These are phyloP conservation scores for Fistulinella cinereoalba DNA, from an alignment of 1,284 basidiomycete species.

Conservation along the genomic window DNA sequence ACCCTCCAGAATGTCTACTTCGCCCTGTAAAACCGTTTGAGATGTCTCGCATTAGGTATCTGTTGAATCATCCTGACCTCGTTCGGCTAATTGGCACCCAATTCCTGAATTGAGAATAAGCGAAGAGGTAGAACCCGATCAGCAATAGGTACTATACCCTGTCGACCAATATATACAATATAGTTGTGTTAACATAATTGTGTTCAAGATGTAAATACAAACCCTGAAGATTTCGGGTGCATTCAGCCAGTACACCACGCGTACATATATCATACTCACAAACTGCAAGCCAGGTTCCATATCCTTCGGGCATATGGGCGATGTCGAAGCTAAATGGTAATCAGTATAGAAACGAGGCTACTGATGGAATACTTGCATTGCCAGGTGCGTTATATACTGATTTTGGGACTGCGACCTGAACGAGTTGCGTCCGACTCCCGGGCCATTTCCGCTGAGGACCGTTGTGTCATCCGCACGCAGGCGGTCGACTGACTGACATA, in stretches of 20 bases:
- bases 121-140: not conserved
- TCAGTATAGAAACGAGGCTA: not conserved
- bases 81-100: constrained; percentile 8
- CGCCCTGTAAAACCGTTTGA: constrained; percentile 36
- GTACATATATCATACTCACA: constrained; percentile 16
- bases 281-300: constrained; percentile 39
- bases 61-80: not conserved
- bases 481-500: no score
- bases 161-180: not conserved
- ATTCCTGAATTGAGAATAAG: constrained; percentile 8
- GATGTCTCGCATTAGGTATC: no score
- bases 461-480: constrained; percentile 42
- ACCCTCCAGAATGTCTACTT: constrained; percentile 68
- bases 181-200: no score
- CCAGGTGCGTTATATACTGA: constrained; percentile 29
- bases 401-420: no score
- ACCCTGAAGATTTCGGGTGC: constrained; percentile 9
- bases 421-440: no score
- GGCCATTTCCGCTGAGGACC: constrained; percentile 22
- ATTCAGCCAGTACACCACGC: not conserved
- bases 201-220: not conserved
- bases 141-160: not conserved
- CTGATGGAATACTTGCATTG: no score
- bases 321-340: constrained; percentile 37
- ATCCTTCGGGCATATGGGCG: constrained; percentile 37